Conservation (phyloP, 345 rosid genomes). For the Corymbia maculata region DNA sequence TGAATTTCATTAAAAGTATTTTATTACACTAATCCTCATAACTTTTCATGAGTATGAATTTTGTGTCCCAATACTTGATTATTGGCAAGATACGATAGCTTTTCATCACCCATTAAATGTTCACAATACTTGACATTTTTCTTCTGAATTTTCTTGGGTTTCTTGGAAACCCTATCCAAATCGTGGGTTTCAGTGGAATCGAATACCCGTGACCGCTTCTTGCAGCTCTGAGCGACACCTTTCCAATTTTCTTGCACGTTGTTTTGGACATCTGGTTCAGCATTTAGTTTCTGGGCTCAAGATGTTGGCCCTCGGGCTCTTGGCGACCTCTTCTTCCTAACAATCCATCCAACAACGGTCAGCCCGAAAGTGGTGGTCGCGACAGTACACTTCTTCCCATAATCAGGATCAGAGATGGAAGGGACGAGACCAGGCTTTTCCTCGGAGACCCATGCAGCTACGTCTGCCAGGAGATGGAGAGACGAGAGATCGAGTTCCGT, state of each 20-base stretch:
- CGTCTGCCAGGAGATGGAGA: too few species aligned
- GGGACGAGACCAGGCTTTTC: not conserved
- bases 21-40: not conserved
- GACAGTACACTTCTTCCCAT: not conserved
- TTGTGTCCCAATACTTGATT: not conserved
- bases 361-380: not conserved
- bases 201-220: not conserved
- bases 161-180: not conserved
- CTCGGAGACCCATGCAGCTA: not conserved
- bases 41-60: not conserved
- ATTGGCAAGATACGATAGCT: accelerated
- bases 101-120: not conserved
- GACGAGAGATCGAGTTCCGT: not conserved
- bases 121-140: too few species aligned
- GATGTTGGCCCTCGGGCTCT: not conserved
- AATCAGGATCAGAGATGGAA: not conserved
- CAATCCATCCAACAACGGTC: not conserved
- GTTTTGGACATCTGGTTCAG: not conserved
- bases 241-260: too few species aligned
- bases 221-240: too few species aligned
- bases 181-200: not conserved
- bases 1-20: too few species aligned
- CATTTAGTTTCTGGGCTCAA: not conserved
- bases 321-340: not conserved
- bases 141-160: too few species aligned